phyloP scores from a whole-genome alignment of 495 filamentous ascomycete species.

The Pyrenula aspistea region DNA sequence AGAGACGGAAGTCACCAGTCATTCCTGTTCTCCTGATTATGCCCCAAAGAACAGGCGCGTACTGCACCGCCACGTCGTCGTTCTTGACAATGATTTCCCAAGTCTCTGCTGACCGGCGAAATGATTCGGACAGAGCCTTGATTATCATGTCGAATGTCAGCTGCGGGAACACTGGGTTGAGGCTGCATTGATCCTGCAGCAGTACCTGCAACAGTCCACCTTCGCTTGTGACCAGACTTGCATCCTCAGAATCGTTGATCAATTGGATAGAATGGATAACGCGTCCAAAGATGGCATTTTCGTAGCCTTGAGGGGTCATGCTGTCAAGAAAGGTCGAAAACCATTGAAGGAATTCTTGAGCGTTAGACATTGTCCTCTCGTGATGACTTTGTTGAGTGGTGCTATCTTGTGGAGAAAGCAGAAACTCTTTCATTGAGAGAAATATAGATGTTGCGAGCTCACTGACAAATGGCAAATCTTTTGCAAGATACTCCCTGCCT shows the following conservation, averaged over 20 bases:
- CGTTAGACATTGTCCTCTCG: slow-evolving; percentile 52
- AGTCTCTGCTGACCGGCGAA: slow-evolving; percentile 42
- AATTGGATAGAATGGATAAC: slow-evolving; percentile 52
- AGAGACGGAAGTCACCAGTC: slow-evolving; percentile 60
- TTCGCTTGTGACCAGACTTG: slow-evolving; percentile 48
- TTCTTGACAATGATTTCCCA: slow-evolving; percentile 48
- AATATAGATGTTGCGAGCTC: slow-evolving; percentile 67
- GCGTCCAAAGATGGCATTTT: slow-evolving; percentile 48
- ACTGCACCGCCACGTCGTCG: slow-evolving; percentile 46
- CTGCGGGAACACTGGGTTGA: neutral
- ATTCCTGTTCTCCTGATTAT: slow-evolving; percentile 50
- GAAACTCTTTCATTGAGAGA: slow-evolving; percentile 59
- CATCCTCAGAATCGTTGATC: slow-evolving; percentile 45
- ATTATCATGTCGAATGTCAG: slow-evolving; percentile 54
- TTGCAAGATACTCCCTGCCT: slow-evolving; percentile 51
- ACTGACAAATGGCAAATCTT: slow-evolving; percentile 60
- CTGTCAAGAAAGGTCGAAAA: slow-evolving; percentile 47
- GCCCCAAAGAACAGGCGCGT: slow-evolving; percentile 57
- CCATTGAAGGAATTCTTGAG: slow-evolving; percentile 58
- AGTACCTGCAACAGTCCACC: slow-evolving; percentile 63
- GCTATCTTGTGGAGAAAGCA: slow-evolving; percentile 51
- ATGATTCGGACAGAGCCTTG: slow-evolving; percentile 60
- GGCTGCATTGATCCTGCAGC: slow-evolving; percentile 43
- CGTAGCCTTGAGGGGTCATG: slow-evolving; percentile 35
- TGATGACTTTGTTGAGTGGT: slow-evolving; percentile 70